Evolutionary conservation across 176 grass and related monocot species (phyloP).

Genomic region (Oryza nivara): DNA sequence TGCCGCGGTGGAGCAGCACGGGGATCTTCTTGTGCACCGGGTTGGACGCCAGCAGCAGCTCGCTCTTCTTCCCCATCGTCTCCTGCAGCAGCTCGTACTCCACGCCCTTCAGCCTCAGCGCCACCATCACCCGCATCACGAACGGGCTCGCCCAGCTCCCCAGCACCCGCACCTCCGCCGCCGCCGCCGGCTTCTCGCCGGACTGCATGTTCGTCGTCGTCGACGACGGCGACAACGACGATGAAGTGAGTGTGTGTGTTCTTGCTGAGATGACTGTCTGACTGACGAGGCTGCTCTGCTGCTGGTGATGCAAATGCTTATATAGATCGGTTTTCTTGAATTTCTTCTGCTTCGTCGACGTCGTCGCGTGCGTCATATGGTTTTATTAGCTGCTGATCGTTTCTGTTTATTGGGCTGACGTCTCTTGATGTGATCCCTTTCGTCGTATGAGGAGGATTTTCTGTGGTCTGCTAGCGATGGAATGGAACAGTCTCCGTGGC

Average conservation of each 20-base stretch:
- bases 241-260: too few species aligned
- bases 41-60: constrained; percentile 51
- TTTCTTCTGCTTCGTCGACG: background rate
- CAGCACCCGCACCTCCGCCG: constrained; percentile 46
- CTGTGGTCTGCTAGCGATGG: background rate
- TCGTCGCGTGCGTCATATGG: background rate
- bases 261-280: background rate
- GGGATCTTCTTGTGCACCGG: constrained; percentile 55
- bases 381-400: background rate
- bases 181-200: background rate
- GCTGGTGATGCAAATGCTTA: background rate
- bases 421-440: background rate
- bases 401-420: background rate
- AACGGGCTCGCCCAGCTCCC: constrained; percentile 50
- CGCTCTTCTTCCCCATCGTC: constrained; percentile 36
- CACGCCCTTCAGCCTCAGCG: constrained; percentile 55
- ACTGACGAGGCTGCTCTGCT: background rate
- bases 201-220: background rate
- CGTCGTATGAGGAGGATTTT: background rate
- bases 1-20: constrained; percentile 53
- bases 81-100: constrained; percentile 50
- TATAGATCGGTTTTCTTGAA: too few species aligned
- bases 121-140: constrained; percentile 30
- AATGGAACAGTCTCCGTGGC: too few species aligned
- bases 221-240: background rate